Evolutionary conservation across 495 filamentous ascomycete species (phyloP), one percentile per base, ranked within the genome.

Genomic region (Tuber magnatum): DNA sequence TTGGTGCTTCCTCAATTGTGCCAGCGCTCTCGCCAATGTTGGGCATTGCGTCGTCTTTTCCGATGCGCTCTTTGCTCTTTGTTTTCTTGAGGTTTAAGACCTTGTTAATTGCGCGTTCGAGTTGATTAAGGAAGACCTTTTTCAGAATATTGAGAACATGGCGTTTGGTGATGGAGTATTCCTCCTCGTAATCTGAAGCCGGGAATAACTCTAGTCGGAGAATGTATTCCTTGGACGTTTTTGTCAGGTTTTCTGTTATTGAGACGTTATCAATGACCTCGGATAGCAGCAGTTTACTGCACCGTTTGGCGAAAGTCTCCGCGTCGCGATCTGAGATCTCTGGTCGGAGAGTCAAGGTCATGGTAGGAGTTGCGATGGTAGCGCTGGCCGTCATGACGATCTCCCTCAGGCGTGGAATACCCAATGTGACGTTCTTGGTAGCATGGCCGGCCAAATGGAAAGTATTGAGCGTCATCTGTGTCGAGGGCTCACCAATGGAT

Each of bases 391-490:
- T 97, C 96, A 99, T 98, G 71, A 98, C 89, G 83, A 99, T 97
- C 89, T 99, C 95, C 83, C 95, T 88, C 39, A 99, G 88, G 83
- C 95, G 92, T 70, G 95, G 95, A 83, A 99, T 97, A 92, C 95
- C 95, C 38, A 98, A 88, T 6, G 95, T 99, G 81, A 99, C 95
- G 87, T 99, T 99, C 88, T 97, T 97, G 32, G 96, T 91, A 38
- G 94, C 92, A 87, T 98, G 96, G 83, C 95, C 95, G 81, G 95
- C 95, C 88, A 99, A 93, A 88, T 99, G 95, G 90, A 99, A 99
- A 40, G 95, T 99, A 83, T 99, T 99, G 71, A 99, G 85, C n/a
- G 95, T 99, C 96, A 99, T 98, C 84, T 99, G 95, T 20, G 95
- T 99, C 24, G 93, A 97, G 14, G 96, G 95, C 83, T 98, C 96